These are phyloP conservation scores for Teratosphaeria gauchensis DNA, from an alignment of 2,329 filamentous ascomycete species.

Conservation along the genomic window DNA sequence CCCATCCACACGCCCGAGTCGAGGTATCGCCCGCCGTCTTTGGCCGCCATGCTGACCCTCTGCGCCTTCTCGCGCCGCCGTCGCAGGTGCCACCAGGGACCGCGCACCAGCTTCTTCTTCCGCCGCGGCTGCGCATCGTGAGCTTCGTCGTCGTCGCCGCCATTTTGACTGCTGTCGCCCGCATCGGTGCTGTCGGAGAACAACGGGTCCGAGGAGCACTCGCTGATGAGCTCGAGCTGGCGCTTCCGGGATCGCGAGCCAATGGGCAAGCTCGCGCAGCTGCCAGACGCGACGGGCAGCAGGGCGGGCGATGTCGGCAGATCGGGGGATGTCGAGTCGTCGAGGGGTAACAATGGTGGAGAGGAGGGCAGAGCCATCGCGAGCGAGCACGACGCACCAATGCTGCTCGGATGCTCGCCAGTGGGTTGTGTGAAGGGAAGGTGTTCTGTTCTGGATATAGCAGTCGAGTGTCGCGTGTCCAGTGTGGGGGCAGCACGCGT, in stretches of 20 bases:
- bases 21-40: conserved; percentile 47
- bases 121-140: conserved; percentile 45
- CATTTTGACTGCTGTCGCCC: not conserved
- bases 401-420: not conserved
- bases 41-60: conserved; percentile 25
- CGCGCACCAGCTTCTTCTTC: conserved; percentile 54
- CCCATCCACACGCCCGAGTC: conserved; percentile 64
- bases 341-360: conserved; percentile 18
- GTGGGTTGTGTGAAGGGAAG: not conserved
- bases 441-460: not conserved
- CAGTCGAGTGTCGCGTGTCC: not conserved
- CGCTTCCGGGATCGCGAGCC: conserved; percentile 18
- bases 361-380: conserved; percentile 25
- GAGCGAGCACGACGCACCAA: conserved; percentile 1
- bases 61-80: not conserved
- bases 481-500: not conserved
- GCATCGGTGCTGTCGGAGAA: conserved; percentile 55
- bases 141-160: conserved; percentile 41
- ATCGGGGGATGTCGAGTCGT: not conserved
- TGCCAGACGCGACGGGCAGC: conserved; percentile 8
- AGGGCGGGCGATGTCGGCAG: conserved; percentile 14
- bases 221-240: conserved; percentile 8
- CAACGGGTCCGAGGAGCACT: conserved; percentile 45
- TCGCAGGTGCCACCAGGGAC: conserved; percentile 49
- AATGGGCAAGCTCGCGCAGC: conserved; percentile 3